phyloP scores from a whole-genome alignment of 179 eudicot genomes.

The Patellifolia procumbens region DNA sequence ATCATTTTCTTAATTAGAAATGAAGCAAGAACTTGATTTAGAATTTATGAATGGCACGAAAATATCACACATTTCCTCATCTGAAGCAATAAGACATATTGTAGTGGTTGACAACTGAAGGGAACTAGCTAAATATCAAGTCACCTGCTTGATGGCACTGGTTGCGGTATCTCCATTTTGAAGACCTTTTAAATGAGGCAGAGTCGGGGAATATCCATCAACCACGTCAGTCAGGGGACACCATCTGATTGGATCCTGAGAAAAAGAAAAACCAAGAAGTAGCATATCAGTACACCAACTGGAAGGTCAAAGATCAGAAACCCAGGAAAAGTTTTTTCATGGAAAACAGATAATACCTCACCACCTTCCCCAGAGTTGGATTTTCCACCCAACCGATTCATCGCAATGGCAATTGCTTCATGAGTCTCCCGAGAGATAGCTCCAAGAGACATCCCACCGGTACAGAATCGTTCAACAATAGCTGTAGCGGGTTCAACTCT shows the following conservation, averaged over 20 bases:
- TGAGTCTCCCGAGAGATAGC: constrained; percentile 99
- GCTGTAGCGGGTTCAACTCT: constrained; percentile 91
- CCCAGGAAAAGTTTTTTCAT: background rate
- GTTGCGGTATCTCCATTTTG: constrained; percentile 99
- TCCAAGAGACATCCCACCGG: constrained; percentile 99
- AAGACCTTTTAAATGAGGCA: constrained; percentile 99
- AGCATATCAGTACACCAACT: background rate
- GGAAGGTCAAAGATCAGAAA: background rate
- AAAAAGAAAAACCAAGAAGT: constrained; percentile 11
- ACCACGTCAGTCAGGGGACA: constrained; percentile 92
- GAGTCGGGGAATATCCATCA: constrained; percentile 97
- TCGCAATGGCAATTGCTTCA: constrained; percentile 99
- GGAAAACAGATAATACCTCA: constrained; percentile 60
- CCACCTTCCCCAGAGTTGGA: constrained; percentile 99
- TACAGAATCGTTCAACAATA: constrained; percentile 94
- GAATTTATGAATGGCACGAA: background rate
- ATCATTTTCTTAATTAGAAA: background rate
- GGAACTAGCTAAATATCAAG: constrained; percentile 14
- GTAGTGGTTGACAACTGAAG: background rate
- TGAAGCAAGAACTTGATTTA: background rate
- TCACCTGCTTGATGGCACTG: constrained; percentile 99
- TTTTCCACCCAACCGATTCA: constrained; percentile 98
- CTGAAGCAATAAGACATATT: constrained; percentile 2
- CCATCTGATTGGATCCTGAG: constrained; percentile 99
- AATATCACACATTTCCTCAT: background rate